A percentile compares a stretch with the other conserved stretches of the same genome.
Conservation (phyloP, 2,329 filamentous ascomycete genomes). For the Teratosphaeria zuluensis region DNA sequence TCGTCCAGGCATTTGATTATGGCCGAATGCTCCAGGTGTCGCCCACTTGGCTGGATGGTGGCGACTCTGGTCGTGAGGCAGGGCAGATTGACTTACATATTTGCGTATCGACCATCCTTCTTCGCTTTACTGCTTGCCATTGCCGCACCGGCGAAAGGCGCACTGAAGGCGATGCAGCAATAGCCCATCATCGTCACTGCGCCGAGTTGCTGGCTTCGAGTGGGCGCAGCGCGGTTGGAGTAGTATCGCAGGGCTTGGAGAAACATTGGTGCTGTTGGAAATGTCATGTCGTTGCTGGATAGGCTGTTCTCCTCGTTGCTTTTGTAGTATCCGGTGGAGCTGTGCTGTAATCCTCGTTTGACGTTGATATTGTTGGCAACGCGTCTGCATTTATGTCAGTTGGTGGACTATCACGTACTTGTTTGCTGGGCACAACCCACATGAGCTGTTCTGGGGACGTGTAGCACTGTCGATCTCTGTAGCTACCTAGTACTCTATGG, state of each 20-base stretch:
- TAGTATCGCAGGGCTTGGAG: conserved; percentile 19
- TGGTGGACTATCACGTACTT: not conserved
- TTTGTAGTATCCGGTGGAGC: not conserved
- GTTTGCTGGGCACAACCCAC: not conserved
- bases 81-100: conserved; percentile 16
- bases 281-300: conserved; percentile 43
- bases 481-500: not conserved
- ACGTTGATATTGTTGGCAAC: not conserved
- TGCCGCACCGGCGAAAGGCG: conserved; percentile 25
- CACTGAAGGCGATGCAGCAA: conserved; percentile 26
- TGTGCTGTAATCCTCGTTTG: not conserved
- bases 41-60: not conserved
- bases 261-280: conserved; percentile 25
- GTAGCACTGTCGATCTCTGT: not conserved
- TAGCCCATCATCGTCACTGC: conserved; percentile 21
- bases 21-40: not conserved
- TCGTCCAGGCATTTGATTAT: not conserved
- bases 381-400: not conserved
- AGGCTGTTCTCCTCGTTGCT: not conserved
- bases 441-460: not conserved
- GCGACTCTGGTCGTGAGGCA: not conserved
- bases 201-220: conserved; percentile 17
- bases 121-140: conserved; percentile 22
- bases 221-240: conserved; percentile 13
- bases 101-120: conserved; percentile 23